Evolutionary conservation across 306 rosid species (phyloP), one percentile per base, ranked within the genome.

Genomic region (Begonia fuchsioides): DNA sequence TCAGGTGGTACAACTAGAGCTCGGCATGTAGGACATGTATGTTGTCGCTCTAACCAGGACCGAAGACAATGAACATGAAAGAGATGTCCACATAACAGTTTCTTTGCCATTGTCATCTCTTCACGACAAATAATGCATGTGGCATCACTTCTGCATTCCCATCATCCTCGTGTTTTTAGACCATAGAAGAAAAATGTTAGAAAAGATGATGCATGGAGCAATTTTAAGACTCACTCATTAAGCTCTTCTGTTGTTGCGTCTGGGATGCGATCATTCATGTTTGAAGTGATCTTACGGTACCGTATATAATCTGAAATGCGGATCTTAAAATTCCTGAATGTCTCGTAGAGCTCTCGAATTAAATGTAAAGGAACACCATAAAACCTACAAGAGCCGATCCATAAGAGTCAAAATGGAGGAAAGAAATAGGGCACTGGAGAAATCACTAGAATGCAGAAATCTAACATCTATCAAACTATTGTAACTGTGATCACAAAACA

Each of bases 51-150:
- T 58, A 92, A 62, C 98, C 98, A 92, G 64, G 98, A 92, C 16
- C 98, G 96, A 43, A 92, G 87, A 66, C 98, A 92, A 64, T 83
- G 81, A 43, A 92, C 98, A 56, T 92, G 98, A 59, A 92, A 92
- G 47, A 85, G 81, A 60, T 92, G 98, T 50, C 98, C 98, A 17
- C 98, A 92, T 53, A 92, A 67, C 43, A 92, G 83, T 70, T 92
- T 92, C 81, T 92, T 92, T 53, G 98, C 98, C 11, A 80, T 69
- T 53, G 88, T 85, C 98, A 92, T 92, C 72, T 92, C 98, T 73
- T 92, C 98, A 63, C 98, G 98, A 49, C 98, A 92, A 67, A 92
- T 92, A 48, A 92, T 92, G 73, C 98, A 92, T 49, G 92, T 92
- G 62, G 96, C 94, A 26, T 92, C 98, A 50, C 87, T 86, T 58